Evolutionary conservation across 108 stramenopile species (phyloP).

Genomic region (Conticribra weissflogii): DNA sequence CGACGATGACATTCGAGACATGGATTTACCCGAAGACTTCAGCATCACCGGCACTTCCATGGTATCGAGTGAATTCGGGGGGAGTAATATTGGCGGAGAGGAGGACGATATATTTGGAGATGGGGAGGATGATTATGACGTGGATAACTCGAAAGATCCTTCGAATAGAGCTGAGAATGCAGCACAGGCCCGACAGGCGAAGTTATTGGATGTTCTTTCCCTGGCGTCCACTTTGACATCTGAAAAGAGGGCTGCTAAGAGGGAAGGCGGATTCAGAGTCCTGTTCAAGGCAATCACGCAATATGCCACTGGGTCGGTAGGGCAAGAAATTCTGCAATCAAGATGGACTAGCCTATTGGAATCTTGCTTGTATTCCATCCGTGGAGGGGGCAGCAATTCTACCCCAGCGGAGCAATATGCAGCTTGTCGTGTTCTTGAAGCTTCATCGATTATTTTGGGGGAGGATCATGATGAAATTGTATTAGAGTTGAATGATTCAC

Average conservation of each 20-base stretch:
- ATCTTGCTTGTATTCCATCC: constrained; percentile 44
- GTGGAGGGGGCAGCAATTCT: constrained; percentile 30
- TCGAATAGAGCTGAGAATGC: constrained; percentile 6
- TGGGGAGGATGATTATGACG: constrained; percentile 11
- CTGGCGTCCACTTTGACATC: constrained; percentile 39
- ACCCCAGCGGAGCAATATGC: constrained; percentile 85
- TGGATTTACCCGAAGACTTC: constrained; percentile 37
- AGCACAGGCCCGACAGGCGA: constrained; percentile 18
- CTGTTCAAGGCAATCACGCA: constrained; percentile 74
- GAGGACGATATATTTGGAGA: constrained; percentile 3
- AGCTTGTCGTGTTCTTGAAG: constrained; percentile 81
- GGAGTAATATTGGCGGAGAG: not conserved
- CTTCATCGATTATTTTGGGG: constrained; percentile 37
- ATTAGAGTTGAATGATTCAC: constrained; percentile 46
- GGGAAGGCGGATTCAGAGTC: constrained; percentile 55
- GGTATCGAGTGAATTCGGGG: no score
- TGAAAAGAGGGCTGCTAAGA: constrained; percentile 69
- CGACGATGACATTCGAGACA: constrained; percentile 17
- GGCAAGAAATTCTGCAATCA: constrained; percentile 35
- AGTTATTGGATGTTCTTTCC: constrained; percentile 30
- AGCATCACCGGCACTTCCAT: constrained; percentile 28
- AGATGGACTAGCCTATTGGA: constrained; percentile 25
- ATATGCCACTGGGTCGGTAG: constrained; percentile 54
- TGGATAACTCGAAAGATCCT: not conserved
- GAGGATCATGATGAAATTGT: constrained; percentile 15